Conservation (phyloP, 805 yeast genomes). For the Barnettozyma californica region DNA sequence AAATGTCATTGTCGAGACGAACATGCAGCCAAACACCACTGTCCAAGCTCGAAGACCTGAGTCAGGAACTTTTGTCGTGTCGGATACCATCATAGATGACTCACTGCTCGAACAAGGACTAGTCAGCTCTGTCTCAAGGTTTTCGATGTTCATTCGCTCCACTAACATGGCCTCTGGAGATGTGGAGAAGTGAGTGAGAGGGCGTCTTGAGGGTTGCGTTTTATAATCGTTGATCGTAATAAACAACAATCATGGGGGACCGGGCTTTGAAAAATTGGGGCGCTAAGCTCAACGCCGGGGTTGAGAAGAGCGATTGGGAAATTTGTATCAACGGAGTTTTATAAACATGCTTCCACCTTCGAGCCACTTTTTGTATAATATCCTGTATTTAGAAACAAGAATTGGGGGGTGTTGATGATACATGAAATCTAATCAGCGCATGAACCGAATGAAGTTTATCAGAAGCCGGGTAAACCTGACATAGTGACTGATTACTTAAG, state of each 20-base stretch:
- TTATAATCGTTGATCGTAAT: neutral
- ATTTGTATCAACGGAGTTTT: neutral
- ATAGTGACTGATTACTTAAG: neutral
- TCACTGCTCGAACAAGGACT: neutral
- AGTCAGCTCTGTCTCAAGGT: neutral
- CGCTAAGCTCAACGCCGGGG: neutral
- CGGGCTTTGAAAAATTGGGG: neutral
- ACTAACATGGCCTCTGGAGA: neutral
- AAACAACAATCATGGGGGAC: no score
- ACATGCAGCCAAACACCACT: slow-evolving; percentile 18
- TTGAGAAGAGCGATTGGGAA: neutral
- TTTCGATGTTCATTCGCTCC: neutral
- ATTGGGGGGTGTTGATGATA: neutral
- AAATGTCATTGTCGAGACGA: slow-evolving; percentile 14
- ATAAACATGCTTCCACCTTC: neutral
- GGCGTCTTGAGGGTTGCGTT: neutral
- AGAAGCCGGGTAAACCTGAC: neutral
- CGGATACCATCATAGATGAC: neutral
- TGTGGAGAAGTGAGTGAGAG: neutral
- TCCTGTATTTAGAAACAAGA: neutral
- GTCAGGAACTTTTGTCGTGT: neutral
- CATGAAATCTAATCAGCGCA: neutral
- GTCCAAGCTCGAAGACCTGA: slow-evolving; percentile 14
- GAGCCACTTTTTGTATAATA: neutral
- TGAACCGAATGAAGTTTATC: neutral